Base-by-base conservation (phyloP, 305 asterid species). In the Fraxinus ornus region DNA sequence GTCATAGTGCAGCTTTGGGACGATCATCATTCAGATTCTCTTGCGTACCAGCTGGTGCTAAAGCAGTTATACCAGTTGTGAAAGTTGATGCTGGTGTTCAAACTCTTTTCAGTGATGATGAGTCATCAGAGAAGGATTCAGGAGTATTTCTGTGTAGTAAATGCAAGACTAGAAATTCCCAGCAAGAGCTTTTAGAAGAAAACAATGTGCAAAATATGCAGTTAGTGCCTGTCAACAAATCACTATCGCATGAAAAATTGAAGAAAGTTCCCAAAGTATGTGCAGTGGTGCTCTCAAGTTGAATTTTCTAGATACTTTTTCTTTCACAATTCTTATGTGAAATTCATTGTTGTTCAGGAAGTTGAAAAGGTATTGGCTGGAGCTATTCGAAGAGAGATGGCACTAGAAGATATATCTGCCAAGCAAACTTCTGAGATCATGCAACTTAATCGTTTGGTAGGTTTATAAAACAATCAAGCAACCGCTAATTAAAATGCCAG, bases 341-440 rank as follows among this genome's bases (percentile, higher is more conserved):
- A 21, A 41, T 55, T 79, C 26, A 76, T 82, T 79, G 76, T 80
- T 37, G 82, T 86, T 83, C 92, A 97, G 99, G 98, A 97, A 71
- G 99, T 97, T 35, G 98, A 24, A 24, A 97, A 88, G 89, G 99
- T 97, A 75, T 88, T 97, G 90, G 95, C 99, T 55, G 99, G 98
- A 81, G 97, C 98, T 57, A 94, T 97, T 88, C 90, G 98, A 76
- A 94, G 99, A 89, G 99, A 97, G 94, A 97, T 94, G 98, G 98
- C 99, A 85, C 83, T 94, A 66, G 99, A 97, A 90, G 98, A 93
- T 88, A 83, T 92, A 70, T 94, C 94, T 86, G 84, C 92, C 66
- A 93, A 91, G 86, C 96, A 93, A 84, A 89, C 84, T 76, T 87
- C 94, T 73, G 98, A 97, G 89, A 93, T 97, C 88, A 89, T 86